These are phyloP conservation scores for Ceratocystis smalleyi DNA, from an alignment of 2,329 filamentous ascomycete species.

Conservation along the genomic window DNA sequence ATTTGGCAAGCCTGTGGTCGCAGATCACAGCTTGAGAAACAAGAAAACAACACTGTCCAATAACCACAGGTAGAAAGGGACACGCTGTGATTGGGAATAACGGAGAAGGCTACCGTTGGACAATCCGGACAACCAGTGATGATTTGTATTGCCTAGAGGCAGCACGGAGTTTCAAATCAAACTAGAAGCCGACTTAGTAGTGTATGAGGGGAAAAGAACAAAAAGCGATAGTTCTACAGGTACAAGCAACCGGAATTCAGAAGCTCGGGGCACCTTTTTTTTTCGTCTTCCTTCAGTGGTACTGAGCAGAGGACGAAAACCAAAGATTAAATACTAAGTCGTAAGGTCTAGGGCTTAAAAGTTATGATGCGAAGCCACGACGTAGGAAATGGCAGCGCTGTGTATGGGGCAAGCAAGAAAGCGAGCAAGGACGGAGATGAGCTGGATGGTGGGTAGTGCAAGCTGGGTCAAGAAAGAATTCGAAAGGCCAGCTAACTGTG, in stretches of 20 bases:
- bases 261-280: constrained; percentile 1
- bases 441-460: background rate
- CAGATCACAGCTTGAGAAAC: constrained; percentile 8
- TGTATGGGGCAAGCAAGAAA: background rate
- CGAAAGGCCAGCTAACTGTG: constrained; percentile 7
- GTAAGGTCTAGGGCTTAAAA: constrained; percentile 14
- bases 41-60: constrained; percentile 3
- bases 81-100: background rate
- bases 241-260: constrained; percentile 1
- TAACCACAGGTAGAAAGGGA: background rate
- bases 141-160: background rate
- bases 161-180: background rate
- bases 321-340: constrained; percentile 14
- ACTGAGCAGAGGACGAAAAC: background rate
- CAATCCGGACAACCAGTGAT: background rate
- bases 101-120: background rate
- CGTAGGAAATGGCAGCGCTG: background rate
- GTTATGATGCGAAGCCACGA: constrained; percentile 6
- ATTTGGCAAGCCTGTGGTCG: constrained; percentile 8
- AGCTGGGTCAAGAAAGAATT: background rate
- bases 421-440: background rate
- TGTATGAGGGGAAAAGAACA: background rate
- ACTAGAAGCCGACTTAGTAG: background rate
- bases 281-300: background rate
- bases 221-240: background rate